A percentile compares a stretch with the other conserved stretches of the same genome.
phyloP scores from a whole-genome alignment of 371 early-diverging fungal species.

The Coemansia sp. region DNA sequence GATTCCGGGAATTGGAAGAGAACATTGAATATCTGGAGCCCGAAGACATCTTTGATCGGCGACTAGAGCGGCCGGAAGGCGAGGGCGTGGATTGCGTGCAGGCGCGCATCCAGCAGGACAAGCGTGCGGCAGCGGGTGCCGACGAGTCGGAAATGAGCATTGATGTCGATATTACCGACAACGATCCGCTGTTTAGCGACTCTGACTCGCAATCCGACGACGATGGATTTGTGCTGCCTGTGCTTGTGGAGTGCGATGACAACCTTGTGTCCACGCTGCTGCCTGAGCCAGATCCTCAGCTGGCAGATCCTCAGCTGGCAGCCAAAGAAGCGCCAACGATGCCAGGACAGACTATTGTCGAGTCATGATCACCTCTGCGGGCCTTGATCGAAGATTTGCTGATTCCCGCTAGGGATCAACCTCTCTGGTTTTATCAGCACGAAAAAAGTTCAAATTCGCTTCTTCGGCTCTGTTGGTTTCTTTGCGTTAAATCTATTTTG shows the following conservation, averaged over 20 bases:
- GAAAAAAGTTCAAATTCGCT: too few species aligned
- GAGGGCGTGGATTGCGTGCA: slow-evolving; percentile 26
- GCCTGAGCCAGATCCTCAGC: background rate
- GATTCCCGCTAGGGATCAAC: too few species aligned
- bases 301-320: background rate
- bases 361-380: background rate
- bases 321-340: background rate
- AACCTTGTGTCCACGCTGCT: background rate
- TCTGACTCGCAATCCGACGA: slow-evolving; percentile 60
- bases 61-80: slow-evolving; percentile 14
- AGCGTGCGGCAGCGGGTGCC: slow-evolving; percentile 51
- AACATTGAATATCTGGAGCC: slow-evolving; percentile 89
- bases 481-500: background rate
- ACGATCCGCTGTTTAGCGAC: slow-evolving; percentile 66
- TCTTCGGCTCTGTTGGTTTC: background rate
- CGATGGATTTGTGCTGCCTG: slow-evolving; percentile 52
- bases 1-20: slow-evolving; percentile 86
- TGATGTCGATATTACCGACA: slow-evolving; percentile 65
- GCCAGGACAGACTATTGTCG: slow-evolving; percentile 1
- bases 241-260: slow-evolving; percentile 19
- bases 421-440: too few species aligned
- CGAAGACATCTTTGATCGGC: slow-evolving; percentile 89
- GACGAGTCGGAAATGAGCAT: slow-evolving; percentile 61
- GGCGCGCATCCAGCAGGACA: slow-evolving; percentile 56
- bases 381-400: background rate